Evolutionary conservation across 805 yeast genomes (phyloP).

Genomic region (Naumovozyma baii): DNA sequence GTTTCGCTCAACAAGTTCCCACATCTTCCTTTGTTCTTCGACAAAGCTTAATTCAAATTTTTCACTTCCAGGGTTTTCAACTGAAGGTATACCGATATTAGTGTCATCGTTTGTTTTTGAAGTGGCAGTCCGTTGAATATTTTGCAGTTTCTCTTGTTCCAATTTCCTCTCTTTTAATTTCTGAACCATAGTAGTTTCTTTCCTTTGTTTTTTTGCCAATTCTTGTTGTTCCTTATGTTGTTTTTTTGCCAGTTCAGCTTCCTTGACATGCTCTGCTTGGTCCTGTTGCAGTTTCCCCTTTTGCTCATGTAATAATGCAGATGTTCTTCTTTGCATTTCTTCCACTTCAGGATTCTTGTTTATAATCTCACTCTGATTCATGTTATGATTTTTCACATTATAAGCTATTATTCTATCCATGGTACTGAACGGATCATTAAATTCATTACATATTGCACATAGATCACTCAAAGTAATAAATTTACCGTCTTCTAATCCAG

Average conservation of each 20-base stretch:
- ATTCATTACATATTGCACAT: conserved; percentile 15
- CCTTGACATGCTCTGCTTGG: conserved; percentile 1
- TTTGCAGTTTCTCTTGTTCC: conserved; percentile 2
- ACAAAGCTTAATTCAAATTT: conserved; percentile 22
- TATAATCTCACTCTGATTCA: no score
- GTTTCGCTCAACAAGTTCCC: conserved; percentile 55
- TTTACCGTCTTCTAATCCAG: conserved; percentile 21
- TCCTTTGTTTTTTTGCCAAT: conserved; percentile 1
- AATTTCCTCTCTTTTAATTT: not conserved
- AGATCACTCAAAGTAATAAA: conserved; percentile 22
- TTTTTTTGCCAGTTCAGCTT: conserved; percentile 5
- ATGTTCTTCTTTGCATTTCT: no score
- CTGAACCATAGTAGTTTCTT: conserved; percentile 3
- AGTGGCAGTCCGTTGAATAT: not conserved
- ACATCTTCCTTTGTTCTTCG: conserved; percentile 26
- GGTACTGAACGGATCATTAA: conserved; percentile 19
- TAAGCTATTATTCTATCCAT: conserved; percentile 12
- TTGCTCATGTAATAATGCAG: no score
- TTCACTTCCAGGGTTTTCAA: not conserved
- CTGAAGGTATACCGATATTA: no score
- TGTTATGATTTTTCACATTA: no score
- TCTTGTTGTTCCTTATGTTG: conserved; percentile 10
- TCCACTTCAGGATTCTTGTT: no score
- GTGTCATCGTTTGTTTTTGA: not conserved
- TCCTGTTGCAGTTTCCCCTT: conserved; percentile 3